These are phyloP conservation scores for Zopfia rhizophila DNA, from an alignment of 2,329 filamentous ascomycete species.

Conservation along the genomic window DNA sequence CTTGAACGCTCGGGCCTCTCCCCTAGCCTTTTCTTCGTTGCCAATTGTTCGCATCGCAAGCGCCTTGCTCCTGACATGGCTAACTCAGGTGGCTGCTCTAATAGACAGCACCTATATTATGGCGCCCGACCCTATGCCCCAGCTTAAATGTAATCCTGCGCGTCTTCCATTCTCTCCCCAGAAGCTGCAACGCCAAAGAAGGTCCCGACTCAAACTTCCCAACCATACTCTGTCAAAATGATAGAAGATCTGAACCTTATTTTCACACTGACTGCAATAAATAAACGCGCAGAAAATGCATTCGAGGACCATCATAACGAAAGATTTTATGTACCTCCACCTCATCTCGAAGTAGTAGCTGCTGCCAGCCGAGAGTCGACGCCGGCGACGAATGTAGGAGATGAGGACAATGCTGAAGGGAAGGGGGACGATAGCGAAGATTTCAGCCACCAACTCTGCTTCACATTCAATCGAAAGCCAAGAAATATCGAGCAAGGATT, in stretches of 20 bases:
- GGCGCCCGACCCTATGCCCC: conserved; percentile 2
- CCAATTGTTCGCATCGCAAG: conserved; percentile 9
- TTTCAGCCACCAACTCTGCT: conserved; percentile 7
- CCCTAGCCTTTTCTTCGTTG: conserved; percentile 9
- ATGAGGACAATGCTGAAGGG: conserved; percentile 5
- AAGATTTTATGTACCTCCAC: conserved; percentile 5
- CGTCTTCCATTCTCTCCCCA: not conserved
- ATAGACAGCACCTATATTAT: conserved; percentile 8
- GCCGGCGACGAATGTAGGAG: conserved; percentile 6
- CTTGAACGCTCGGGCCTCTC: conserved; percentile 1
- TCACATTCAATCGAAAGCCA: conserved; percentile 5
- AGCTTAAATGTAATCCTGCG: conserved; percentile 8
- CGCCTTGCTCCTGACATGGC: conserved; percentile 1
- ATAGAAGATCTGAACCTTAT: conserved; percentile 4
- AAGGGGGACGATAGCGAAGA: not conserved
- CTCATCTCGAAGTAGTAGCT: not conserved
- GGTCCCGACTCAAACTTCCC: conserved; percentile 2
- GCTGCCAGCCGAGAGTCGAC: conserved; percentile 9
- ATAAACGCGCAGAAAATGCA: not conserved
- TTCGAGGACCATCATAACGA: conserved; percentile 2
- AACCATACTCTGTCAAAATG: conserved; percentile 4
- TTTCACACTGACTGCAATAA: conserved; percentile 7
- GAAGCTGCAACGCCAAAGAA: conserved; percentile 7
- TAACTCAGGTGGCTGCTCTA: conserved; percentile 4
- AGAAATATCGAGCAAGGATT: conserved; percentile 5